These are phyloP conservation scores for Chimonanthus salicifolius DNA, from an alignment of 164 flowering plant genomes.

Conservation along the genomic window DNA sequence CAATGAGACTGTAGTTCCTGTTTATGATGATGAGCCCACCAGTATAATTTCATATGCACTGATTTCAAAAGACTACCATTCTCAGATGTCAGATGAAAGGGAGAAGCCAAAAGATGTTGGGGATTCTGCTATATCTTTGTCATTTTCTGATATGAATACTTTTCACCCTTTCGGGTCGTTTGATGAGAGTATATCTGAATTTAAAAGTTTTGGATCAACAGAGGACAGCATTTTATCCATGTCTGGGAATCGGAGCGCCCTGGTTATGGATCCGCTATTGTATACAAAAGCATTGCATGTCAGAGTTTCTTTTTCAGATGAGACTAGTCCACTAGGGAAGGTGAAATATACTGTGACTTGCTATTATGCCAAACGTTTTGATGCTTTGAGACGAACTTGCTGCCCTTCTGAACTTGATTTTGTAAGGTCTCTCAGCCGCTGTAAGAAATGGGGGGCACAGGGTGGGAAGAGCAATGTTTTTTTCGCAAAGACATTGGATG, in stretches of 20 bases:
- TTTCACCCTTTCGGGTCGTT: slow-evolving; percentile 34
- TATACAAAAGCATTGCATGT: slow-evolving; percentile 67
- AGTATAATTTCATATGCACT: slow-evolving; percentile 80
- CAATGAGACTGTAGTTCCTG: slow-evolving; percentile 75
- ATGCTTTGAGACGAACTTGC: slow-evolving; percentile 74
- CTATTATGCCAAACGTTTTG: slow-evolving; percentile 82
- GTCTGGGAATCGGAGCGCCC: slow-evolving; percentile 56
- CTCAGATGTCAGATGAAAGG: slow-evolving; percentile 53
- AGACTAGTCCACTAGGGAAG: slow-evolving; percentile 58
- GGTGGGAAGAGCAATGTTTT: slow-evolving; percentile 99
- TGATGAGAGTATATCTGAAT: slow-evolving; percentile 48
- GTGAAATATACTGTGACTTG: slow-evolving; percentile 85
- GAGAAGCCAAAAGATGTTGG: slow-evolving; percentile 46
- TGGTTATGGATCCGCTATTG: slow-evolving; percentile 51
- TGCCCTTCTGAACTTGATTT: slow-evolving; percentile 85
- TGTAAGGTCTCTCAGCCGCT: slow-evolving; percentile 83
- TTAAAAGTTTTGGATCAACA: slow-evolving; percentile 45
- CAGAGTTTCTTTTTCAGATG: slow-evolving; percentile 61
- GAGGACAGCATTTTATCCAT: slow-evolving; percentile 59
- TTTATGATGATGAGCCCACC: slow-evolving; percentile 97
- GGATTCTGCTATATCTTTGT: slow-evolving; percentile 38
- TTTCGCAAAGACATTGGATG: slow-evolving; percentile 93
- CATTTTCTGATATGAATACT: slow-evolving; percentile 33
- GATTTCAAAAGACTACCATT: slow-evolving; percentile 53
- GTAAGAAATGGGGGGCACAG: slow-evolving; percentile 99